Base-by-base conservation (phyloP, 179 eudicot genomes). In the Heliamphora pulchella region DNA sequence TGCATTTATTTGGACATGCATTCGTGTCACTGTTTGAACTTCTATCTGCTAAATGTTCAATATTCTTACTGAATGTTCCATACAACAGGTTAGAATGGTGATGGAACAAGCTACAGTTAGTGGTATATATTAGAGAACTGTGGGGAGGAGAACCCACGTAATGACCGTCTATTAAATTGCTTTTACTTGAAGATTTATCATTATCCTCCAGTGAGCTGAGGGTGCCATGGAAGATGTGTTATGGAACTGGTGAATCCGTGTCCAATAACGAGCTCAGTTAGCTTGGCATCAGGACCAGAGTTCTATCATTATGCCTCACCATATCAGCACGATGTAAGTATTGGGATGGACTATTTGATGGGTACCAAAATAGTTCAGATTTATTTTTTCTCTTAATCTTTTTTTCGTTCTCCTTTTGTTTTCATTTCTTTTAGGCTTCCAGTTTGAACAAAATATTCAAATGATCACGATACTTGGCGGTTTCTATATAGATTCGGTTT, bases 11-110 rank as follows among this genome's bases (percentile, higher is more conserved):
- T 54, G 13, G 10, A 7, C 58, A 54, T 8, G 58, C 58, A 54
- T 54, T 54, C 58, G 3, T 10, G 58, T 54, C 13, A 8, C 13
- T 2, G 13, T 54, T 0, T 2, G 13, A 54, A 7, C 44, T 53
- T 72, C 46, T 53, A 51, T 22, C 18, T 53, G 61, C 62, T 72
- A 44, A 51, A 72, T 51, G 1, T 22, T 3, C 14, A 8, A 9
- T 8, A 15, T 72, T 67, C 41, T 72, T 20, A 31, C 61, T 3
- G 8, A 51, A 51, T 72, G 20, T 50, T 72, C 39, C 18, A 31
- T 22, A 39, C 61, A 48, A 51, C 76, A 72, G 76, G 76, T 72
- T 72, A 44, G 61, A 53, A 51, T 71, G 43, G 31, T 8, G 74
- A n/a, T 17, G 17, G 74, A 68, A 44, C 72, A 44, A 68, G 51